phyloP scores from a whole-genome alignment of 2,329 filamentous ascomycete species.

The Laburnicola sp. region DNA sequence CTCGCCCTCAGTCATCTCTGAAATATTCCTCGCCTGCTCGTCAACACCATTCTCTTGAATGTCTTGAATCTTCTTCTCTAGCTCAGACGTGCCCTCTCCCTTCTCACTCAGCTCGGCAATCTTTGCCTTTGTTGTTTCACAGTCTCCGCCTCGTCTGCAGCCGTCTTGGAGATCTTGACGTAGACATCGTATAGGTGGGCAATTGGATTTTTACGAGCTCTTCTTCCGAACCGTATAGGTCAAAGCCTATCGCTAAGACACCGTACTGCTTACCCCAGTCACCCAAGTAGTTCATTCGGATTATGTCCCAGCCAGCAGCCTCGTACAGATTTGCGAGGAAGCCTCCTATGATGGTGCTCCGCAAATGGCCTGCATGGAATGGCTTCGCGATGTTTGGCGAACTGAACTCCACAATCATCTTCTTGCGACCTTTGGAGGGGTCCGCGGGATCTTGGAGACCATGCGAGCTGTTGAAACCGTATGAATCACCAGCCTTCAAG shows the following conservation, averaged over 20 bases:
- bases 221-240: conserved; percentile 74
- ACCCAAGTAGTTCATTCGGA: conserved; percentile 74
- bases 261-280: conserved; percentile 79
- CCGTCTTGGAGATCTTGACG: conserved; percentile 70
- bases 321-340: conserved; percentile 72
- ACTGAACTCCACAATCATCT: conserved; percentile 77
- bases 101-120: conserved; percentile 43
- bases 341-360: conserved; percentile 76
- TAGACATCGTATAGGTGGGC: conserved; percentile 83
- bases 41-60: conserved; percentile 51
- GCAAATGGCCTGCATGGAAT: conserved; percentile 73
- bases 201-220: conserved; percentile 72
- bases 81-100: conserved; percentile 47
- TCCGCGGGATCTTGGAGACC: conserved; percentile 66
- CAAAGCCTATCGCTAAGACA: conserved; percentile 72
- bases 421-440: conserved; percentile 64
- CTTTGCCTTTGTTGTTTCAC: conserved; percentile 60
- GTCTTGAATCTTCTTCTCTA: conserved; percentile 46
- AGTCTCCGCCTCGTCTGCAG: conserved; percentile 66
- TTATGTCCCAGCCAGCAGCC: conserved; percentile 69
- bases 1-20: conserved; percentile 68
- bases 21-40: conserved; percentile 74
- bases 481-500: conserved; percentile 62
- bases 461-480: conserved; percentile 64
- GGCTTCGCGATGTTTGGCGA: conserved; percentile 87